A percentile compares a stretch with the other conserved stretches of the same genome.
phyloP scores from a whole-genome alignment of 2,329 filamentous ascomycete genomes.

The Arthrobotrys sinensis region DNA sequence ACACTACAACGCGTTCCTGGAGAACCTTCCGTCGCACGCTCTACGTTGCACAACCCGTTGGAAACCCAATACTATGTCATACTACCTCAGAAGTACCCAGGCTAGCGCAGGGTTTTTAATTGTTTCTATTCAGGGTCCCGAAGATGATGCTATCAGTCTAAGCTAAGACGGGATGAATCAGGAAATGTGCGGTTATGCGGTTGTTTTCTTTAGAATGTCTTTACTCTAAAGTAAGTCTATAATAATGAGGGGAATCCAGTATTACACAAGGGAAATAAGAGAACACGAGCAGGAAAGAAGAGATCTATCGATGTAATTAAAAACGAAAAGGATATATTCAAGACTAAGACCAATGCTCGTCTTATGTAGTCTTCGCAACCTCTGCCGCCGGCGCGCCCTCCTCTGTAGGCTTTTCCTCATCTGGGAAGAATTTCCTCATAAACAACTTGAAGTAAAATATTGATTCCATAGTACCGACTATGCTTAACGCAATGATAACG shows the following conservation, averaged over 20 bases:
- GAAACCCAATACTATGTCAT: too few relatives aligned
- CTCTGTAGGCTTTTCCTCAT: conserved; percentile 7
- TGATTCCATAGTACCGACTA: conserved; percentile 63
- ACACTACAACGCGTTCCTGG: too few relatives aligned
- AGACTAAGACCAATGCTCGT: background rate
- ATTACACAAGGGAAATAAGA: conserved; percentile 7
- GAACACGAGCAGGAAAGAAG: background rate
- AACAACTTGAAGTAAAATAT: conserved; percentile 63
- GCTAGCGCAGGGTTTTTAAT: too few relatives aligned
- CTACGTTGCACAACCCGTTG: too few relatives aligned
- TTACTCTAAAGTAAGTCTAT: background rate
- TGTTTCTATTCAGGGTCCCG: too few relatives aligned
- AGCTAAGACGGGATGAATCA: too few relatives aligned
- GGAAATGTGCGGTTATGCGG: too few relatives aligned
- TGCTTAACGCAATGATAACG: conserved; percentile 59
- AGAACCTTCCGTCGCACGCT: too few relatives aligned
- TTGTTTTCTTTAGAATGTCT: too few relatives aligned
- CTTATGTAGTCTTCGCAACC: conserved; percentile 1
- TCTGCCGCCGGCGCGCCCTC: background rate
- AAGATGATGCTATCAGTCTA: too few relatives aligned
- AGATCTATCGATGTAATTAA: background rate
- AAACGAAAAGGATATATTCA: background rate
- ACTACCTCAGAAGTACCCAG: too few relatives aligned
- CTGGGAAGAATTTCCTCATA: conserved; percentile 62
- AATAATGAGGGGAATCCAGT: conserved; percentile 7